A percentile compares a stretch with the other conserved stretches of the same genome.
These are phyloP conservation scores for Sporisorium reilianum DNA, from an alignment of 1,284 basidiomycete species.

Conservation along the genomic window DNA sequence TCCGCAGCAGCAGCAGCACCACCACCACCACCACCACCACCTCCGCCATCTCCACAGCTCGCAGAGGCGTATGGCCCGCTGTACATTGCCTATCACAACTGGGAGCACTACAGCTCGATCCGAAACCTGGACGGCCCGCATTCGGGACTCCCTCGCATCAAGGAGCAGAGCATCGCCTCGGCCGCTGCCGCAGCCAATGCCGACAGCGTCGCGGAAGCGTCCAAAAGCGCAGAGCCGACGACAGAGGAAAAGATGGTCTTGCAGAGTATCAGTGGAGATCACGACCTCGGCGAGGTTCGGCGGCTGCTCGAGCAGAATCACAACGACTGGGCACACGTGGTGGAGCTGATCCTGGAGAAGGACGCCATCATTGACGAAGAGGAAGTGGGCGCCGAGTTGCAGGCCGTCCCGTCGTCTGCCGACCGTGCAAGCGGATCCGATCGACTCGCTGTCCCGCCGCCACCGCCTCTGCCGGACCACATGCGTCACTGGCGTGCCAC, in stretches of 20 bases:
- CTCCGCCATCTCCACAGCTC: neutral
- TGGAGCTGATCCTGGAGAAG: conserved; percentile 49
- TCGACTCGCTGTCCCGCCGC: conserved; percentile 29
- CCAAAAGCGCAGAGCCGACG: conserved; percentile 28
- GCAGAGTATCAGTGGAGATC: conserved; percentile 49
- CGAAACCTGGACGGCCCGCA: conserved; percentile 88
- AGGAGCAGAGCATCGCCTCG: conserved; percentile 71
- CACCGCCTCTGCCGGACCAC: conserved; percentile 51
- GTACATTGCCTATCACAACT: conserved; percentile 79
- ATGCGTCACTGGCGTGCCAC: conserved; percentile 57
- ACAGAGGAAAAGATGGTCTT: conserved; percentile 54
- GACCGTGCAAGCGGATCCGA: neutral
- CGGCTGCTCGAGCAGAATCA: conserved; percentile 37
- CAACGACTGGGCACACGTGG: conserved; percentile 56
- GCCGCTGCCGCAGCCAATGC: conserved; percentile 20
- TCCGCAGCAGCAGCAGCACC: too few species aligned
- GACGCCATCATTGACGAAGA: conserved; percentile 45
- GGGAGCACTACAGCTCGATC: conserved; percentile 94
- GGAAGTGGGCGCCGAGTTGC: conserved; percentile 43
- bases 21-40: neutral
- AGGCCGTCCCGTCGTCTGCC: conserved; percentile 23
- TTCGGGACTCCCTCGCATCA: conserved; percentile 78
- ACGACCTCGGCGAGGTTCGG: conserved; percentile 43
- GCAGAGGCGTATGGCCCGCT: conserved; percentile 63
- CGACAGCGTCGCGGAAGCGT: conserved; percentile 12